Evolutionary conservation across 176 grass and related monocot genomes (phyloP), one percentile per base, ranked within the genome.

Genomic region (Thinopyrum elongatum): DNA sequence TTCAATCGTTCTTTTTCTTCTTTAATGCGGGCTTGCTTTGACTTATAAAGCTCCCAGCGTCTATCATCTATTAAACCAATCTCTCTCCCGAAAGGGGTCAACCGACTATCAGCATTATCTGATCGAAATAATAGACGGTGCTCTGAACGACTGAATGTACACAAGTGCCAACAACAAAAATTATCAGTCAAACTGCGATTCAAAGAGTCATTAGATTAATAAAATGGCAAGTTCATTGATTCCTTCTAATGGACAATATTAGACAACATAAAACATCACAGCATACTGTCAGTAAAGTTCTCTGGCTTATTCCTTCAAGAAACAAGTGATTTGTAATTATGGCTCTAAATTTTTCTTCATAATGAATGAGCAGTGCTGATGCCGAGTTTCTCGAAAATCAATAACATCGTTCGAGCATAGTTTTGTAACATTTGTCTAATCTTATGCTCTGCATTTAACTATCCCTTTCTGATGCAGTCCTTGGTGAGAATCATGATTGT

Each of bases 31-130:
- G 64, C 38, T 90, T 98, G 97, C 85, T 98, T 98, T 66, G 85
- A 88, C 80, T 89, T 80, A 53, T 98, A 98, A 53, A 98, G 77
- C 70, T 95, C 84, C 97, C 97, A 98, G 23, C 87, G 90, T 67
- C 93, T 91, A 63, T 95, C 94, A 87, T 95, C 90, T 91, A 96
- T 95, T 26, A 98, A 91, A 75, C 97, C 97, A 82, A 98, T 98
- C 21, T 98, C 97, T 77, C 91, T 80, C 15, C 88, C 97, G 49
- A 96, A 87, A 92, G 94, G 94, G 53, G 93, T 95, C 73, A 98
- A 76, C 47, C 97, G 94, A 82, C 94, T 98, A 78, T 98, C 94
- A 74, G 97, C 97, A 92, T 98, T 98, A 79, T 98, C 97, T 10
- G 97, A 75, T 80, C 94, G 88, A 86, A 98, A 92, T 42, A 98